Evolutionary conservation across 140 eudicot genomes (phyloP).

Genomic region (Anethum foeniculum): DNA sequence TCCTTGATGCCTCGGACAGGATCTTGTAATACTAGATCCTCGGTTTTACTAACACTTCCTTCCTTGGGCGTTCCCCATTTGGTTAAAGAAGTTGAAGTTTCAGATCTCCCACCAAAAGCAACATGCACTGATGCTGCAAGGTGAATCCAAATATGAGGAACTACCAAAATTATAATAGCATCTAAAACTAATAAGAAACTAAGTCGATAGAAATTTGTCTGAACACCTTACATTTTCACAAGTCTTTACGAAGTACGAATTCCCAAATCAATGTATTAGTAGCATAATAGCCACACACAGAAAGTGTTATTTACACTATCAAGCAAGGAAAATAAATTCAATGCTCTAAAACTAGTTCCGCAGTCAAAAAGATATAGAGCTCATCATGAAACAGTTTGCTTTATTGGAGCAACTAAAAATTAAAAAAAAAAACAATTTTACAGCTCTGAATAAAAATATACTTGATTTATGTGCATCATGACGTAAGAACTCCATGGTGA

Average conservation of each 20-base stretch:
- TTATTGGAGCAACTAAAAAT: too few species aligned
- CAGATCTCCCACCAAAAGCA: slow-evolving; percentile 28
- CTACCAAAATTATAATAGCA: background rate
- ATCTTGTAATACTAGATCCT: slow-evolving; percentile 9
- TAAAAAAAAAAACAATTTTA: background rate
- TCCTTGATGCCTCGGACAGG: slow-evolving; percentile 14
- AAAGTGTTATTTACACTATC: background rate
- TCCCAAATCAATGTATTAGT: background rate
- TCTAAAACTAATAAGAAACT: too few species aligned
- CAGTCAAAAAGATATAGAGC: background rate
- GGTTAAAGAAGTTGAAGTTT: slow-evolving; percentile 22
- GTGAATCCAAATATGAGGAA: background rate
- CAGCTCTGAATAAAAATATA: background rate
- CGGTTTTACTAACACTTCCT: slow-evolving; percentile 11
- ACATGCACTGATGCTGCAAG: slow-evolving; percentile 41
- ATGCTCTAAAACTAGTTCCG: background rate
- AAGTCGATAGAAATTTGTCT: background rate
- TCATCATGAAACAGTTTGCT: background rate
- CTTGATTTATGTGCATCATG: background rate
- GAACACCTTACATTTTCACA: background rate
- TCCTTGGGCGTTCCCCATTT: slow-evolving; percentile 26
- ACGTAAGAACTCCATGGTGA: background rate
- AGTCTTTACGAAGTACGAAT: background rate
- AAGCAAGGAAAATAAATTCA: background rate
- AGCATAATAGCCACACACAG: background rate